Percentiles rank a stretch among this genome's conserved stretches.
These are phyloP conservation scores for Croton laevigatus DNA, from an alignment of 441 rosid species.

Conservation along the genomic window DNA sequence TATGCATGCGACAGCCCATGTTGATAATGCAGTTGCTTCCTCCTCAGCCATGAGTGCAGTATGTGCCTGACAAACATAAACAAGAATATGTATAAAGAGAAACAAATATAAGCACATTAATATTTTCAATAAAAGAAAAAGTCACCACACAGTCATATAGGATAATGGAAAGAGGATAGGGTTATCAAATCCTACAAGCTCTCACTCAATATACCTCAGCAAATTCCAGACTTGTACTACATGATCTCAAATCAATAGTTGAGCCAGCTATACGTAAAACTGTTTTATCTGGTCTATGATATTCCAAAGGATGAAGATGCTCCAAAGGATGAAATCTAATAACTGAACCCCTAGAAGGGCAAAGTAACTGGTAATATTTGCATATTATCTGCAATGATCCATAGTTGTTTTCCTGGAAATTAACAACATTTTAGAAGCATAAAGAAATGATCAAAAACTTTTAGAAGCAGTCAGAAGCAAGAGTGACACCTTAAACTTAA, in stretches of 20 bases:
- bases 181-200: constrained; percentile 9
- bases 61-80: constrained; percentile 57
- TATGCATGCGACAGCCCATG: constrained; percentile 86
- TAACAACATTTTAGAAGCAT: constrained; percentile 16
- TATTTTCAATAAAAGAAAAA: neutral
- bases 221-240: constrained; percentile 66
- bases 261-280: constrained; percentile 61
- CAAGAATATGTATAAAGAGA: constrained; percentile 16
- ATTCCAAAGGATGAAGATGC: constrained; percentile 84
- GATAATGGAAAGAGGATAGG: neutral
- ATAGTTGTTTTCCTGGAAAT: constrained; percentile 62
- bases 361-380: constrained; percentile 62
- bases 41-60: constrained; percentile 76
- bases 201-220: constrained; percentile 57
- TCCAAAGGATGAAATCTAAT: constrained; percentile 86
- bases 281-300: constrained; percentile 63
- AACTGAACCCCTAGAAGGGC: constrained; percentile 72
- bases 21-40: constrained; percentile 86
- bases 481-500: no score
- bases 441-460: constrained; percentile 10
- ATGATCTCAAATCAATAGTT: constrained; percentile 65
- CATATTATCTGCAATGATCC: constrained; percentile 85
- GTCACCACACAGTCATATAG: neutral
- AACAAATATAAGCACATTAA: neutral
- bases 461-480: constrained; percentile 6